A percentile compares a stretch with the other conserved stretches of the same genome.
phyloP scores from a whole-genome alignment of 176 grass and related monocot species.

The Eremochloa ophiuroides region DNA sequence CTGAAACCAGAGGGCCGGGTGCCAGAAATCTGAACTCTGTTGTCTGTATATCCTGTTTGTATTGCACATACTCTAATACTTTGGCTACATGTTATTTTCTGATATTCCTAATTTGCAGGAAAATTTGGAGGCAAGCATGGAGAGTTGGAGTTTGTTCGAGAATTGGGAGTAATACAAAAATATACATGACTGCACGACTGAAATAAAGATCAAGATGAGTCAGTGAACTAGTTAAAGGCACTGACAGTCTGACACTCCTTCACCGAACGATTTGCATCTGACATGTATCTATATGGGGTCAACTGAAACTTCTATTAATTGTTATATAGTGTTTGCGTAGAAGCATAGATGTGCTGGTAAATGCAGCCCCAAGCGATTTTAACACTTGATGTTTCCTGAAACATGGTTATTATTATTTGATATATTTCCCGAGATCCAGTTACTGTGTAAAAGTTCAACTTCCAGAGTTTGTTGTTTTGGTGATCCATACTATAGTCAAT shows the following conservation, averaged over 20 bases:
- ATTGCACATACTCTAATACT: neutral
- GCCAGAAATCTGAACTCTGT: neutral
- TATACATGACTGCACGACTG: neutral
- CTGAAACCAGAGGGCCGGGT: neutral
- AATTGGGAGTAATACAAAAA: constrained; percentile 9
- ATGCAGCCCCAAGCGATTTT: neutral
- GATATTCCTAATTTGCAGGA: constrained; percentile 20
- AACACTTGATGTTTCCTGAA: neutral
- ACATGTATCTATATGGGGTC: neutral
- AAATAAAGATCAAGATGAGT: neutral
- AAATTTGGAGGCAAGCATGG: constrained; percentile 29
- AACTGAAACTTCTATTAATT: neutral
- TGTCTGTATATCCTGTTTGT: neutral
- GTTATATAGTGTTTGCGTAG: neutral
- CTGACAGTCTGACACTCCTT: neutral
- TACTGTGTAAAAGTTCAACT: neutral
- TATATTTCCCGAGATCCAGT: neutral
- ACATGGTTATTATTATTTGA: neutral
- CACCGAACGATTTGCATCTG: neutral
- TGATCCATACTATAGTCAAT: neutral
- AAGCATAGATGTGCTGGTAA: neutral
- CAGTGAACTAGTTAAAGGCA: constrained; percentile 4
- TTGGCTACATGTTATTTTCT: neutral
- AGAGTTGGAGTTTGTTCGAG: constrained; percentile 9
- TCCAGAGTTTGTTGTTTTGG: neutral